Evolutionary conservation across 2,329 filamentous ascomycete genomes (phyloP), one percentile per base, ranked within the genome.

Genomic region (Venturia carpophila): DNA sequence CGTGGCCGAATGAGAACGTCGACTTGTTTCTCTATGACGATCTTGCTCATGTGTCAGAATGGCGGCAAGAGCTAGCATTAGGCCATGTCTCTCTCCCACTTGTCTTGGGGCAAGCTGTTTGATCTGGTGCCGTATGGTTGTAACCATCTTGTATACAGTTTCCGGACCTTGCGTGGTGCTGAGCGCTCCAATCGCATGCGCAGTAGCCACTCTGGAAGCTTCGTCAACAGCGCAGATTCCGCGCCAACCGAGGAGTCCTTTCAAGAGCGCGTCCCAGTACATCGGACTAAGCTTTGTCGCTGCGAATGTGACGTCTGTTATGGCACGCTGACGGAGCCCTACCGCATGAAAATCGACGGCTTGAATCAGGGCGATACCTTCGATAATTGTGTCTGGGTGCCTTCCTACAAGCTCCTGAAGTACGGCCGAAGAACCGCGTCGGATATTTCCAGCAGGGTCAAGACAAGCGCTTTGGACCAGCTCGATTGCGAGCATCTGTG

Each of bases 301-400:
- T 45, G 82, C 82, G 15, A 85, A 78, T 0, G 90, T 87, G 13
- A 97, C 91, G 60, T 92, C 85, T 49, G 86, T 82, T 70, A 96
- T 87, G 3, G 92, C 93, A 69, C 90, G 84, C 19, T 89, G 88
- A 30, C 93, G 84, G n/a, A 95, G 82, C 2, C 94, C 93, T 24
- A 99, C 92, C 45, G 91, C 85, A 73, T 96, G 92, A 72, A 97
- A 99, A 72, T 99, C 94, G 1, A 97, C 90, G 1, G 85, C 83
- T 72, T 97, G 94, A 0, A 97, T 91, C 1, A 97, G 82, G 52
- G 85, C 77, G 65, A 99, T 97, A 0, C 93, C 94, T 70, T 92
- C 81, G 19, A 83, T 79, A 42, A 97, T 85, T 0, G 84, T 92
- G 70, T 97, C 88, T 0, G 94, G 93, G 75, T 99, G 93, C 11